A percentile compares a stretch with the other conserved stretches of the same genome.
Evolutionary conservation across 1,284 basidiomycete species (phyloP).

Genomic region (Leccinum holopus): DNA sequence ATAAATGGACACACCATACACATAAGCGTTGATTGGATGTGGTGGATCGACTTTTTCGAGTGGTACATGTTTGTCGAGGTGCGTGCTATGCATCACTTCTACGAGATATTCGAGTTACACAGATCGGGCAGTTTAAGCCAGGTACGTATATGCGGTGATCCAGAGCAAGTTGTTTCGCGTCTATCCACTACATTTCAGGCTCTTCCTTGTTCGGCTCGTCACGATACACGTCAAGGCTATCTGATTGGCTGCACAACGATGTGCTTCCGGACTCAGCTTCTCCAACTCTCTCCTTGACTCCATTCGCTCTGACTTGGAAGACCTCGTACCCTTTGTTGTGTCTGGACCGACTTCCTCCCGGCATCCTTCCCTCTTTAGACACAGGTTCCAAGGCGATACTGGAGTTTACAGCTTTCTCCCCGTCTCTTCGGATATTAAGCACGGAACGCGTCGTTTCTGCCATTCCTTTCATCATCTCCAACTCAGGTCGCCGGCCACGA

Average conservation of each 20-base stretch:
- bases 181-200: slow-evolving; percentile 1
- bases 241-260: slow-evolving; percentile 5
- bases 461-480: slow-evolving; percentile 28
- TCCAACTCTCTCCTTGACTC: neutral
- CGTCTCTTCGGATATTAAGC: slow-evolving; percentile 22
- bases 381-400: slow-evolving; percentile 17
- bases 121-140: slow-evolving; percentile 15
- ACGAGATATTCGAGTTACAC: slow-evolving; percentile 5
- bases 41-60: slow-evolving; percentile 30
- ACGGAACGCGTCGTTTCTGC: slow-evolving; percentile 24
- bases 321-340: slow-evolving; percentile 12
- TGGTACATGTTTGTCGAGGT: slow-evolving; percentile 31
- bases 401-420: slow-evolving; percentile 33
- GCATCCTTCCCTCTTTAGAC: slow-evolving; percentile 7
- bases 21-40: slow-evolving; percentile 27
- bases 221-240: neutral
- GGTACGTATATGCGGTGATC: slow-evolving; percentile 23
- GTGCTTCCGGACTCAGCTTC: neutral
- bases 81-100: slow-evolving; percentile 11
- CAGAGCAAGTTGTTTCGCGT: neutral
- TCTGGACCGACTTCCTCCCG: slow-evolving; percentile 25
- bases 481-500: slow-evolving; percentile 22
- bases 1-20: slow-evolving; percentile 23
- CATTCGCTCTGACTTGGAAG: slow-evolving; percentile 8
- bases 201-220: neutral